A percentile compares a stretch with the other conserved stretches of the same genome.
Conservation (phyloP, 2,329 filamentous ascomycete species). For the Trichoderma guizhouense region DNA sequence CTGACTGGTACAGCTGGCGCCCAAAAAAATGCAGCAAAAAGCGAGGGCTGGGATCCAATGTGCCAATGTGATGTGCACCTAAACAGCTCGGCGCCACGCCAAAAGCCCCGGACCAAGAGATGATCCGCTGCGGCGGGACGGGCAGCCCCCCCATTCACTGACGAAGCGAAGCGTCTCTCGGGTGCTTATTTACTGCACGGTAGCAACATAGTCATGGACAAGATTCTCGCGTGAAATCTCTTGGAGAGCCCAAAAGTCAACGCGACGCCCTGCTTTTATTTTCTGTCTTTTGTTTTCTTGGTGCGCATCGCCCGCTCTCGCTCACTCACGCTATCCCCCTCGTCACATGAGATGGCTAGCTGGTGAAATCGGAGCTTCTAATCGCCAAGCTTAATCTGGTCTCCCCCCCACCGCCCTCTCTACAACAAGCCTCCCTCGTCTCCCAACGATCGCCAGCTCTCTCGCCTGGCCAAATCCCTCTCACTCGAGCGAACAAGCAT, state of each 20-base stretch:
- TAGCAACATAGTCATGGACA: not conserved
- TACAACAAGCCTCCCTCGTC: constrained; percentile 5
- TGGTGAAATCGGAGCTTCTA: constrained; percentile 22
- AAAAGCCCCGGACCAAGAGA: constrained; percentile 18
- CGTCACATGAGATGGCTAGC: constrained; percentile 23
- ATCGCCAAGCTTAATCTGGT: constrained; percentile 18
- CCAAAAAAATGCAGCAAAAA: not conserved
- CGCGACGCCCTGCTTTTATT: not conserved
- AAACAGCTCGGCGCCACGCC: not conserved
- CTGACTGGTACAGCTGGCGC: not conserved
- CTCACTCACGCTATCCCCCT: constrained; percentile 1
- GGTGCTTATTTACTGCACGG: constrained; percentile 16
- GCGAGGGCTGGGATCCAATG: not conserved
- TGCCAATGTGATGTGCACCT: not conserved
- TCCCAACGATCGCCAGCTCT: constrained; percentile 18
- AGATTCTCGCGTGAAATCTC: not conserved
- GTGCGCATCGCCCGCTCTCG: not conserved
- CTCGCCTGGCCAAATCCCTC: not conserved
- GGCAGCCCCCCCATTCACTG: constrained; percentile 11
- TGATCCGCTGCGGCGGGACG: constrained; percentile 20
- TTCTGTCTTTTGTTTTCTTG: not conserved
- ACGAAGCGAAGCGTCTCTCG: constrained; percentile 1
- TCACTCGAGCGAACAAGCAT: not conserved
- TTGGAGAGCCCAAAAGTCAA: constrained; percentile 6
- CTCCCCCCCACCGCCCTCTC: constrained; percentile 19